These are phyloP conservation scores for Geum urbanum DNA, from an alignment of 306 rosid genomes.

Conservation along the genomic window DNA sequence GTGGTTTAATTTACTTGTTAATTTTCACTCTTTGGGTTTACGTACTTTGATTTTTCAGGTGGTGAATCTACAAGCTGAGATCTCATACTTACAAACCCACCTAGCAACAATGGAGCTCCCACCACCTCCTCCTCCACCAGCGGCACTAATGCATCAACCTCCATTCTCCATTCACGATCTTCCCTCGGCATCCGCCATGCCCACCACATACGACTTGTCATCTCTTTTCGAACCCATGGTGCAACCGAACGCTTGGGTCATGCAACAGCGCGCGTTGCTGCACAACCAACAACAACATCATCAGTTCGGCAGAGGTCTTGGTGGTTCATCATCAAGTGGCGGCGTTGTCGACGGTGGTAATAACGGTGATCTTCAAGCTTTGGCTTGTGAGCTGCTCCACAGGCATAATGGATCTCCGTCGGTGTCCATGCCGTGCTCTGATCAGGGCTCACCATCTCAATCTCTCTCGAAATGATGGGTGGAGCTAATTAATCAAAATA, in stretches of 20 bases:
- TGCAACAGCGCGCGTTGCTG: constrained; percentile 48
- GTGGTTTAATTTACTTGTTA: background rate
- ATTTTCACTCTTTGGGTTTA: background rate
- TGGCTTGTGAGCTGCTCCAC: constrained; percentile 65
- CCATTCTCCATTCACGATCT: constrained; percentile 53
- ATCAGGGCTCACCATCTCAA: constrained; percentile 41
- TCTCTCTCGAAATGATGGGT: constrained; percentile 40
- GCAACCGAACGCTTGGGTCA: constrained; percentile 50
- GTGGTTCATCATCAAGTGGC: constrained; percentile 19
- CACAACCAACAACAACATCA: constrained; percentile 34
- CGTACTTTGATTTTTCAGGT: constrained; percentile 35
- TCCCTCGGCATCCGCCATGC: constrained; percentile 38
- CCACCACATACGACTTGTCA: constrained; percentile 62
- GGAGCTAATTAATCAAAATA: constrained; percentile 11
- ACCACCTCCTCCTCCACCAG: constrained; percentile 43
- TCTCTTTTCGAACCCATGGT: constrained; percentile 76
- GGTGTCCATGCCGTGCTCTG: constrained; percentile 38
- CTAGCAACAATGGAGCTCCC: constrained; percentile 69
- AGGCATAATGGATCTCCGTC: constrained; percentile 43
- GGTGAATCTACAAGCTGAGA: constrained; percentile 80
- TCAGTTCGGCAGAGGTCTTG: constrained; percentile 34
- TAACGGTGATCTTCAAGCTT: constrained; percentile 62
- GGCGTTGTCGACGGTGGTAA: constrained; percentile 23
- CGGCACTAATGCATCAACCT: constrained; percentile 30
- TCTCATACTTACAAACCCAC: constrained; percentile 78